Evolutionary conservation across 2,329 filamentous ascomycete genomes (phyloP).

Genomic region (Cadophora gregata): DNA sequence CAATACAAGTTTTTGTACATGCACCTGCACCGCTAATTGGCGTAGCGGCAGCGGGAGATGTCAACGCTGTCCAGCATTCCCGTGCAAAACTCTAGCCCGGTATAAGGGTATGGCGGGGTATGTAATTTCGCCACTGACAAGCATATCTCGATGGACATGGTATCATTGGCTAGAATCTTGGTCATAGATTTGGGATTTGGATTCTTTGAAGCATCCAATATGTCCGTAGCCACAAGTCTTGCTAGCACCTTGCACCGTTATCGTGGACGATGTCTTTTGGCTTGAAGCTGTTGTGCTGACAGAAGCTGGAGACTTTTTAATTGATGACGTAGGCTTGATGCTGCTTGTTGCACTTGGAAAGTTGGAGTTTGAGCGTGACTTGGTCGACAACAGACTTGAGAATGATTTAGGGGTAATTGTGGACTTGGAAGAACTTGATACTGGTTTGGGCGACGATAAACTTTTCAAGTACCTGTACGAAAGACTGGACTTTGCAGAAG

Average conservation of each 20-base stretch:
- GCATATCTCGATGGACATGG: neutral
- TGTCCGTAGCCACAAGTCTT: neutral
- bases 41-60: neutral
- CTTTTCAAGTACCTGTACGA: too few species aligned
- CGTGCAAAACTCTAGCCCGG: neutral
- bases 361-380: neutral
- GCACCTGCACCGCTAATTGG: neutral
- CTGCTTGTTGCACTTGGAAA: neutral
- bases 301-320: neutral
- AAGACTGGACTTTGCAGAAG: neutral
- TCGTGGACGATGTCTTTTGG: neutral
- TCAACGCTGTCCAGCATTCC: constrained; percentile 7
- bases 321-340: neutral
- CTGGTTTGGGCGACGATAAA: too few species aligned
- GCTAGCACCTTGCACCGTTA: neutral
- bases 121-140: neutral
- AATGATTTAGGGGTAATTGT: neutral
- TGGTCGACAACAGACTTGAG: neutral
- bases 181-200: constrained; percentile 3
- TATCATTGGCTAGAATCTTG: neutral
- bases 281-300: neutral
- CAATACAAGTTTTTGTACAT: constrained; percentile 3
- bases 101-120: neutral
- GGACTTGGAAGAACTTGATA: neutral
- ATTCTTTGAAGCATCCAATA: constrained; percentile 3